Evolutionary conservation across 306 rosid genomes (phyloP).

Genomic region (Mimosa pudica): DNA sequence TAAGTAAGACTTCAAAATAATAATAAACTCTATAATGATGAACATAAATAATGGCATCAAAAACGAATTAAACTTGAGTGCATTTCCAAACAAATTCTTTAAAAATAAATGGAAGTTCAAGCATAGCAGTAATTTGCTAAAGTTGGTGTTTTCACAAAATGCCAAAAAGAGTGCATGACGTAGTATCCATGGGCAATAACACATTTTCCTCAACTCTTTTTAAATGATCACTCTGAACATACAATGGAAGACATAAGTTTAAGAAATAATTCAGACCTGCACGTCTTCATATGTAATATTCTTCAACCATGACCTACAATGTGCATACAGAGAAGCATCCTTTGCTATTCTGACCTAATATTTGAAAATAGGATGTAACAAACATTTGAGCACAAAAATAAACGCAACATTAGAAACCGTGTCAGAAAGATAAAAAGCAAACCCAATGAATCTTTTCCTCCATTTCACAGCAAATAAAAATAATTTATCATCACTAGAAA

Average conservation of each 20-base stretch:
- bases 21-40: neutral
- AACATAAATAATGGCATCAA: neutral
- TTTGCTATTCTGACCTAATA: conserved; percentile 63
- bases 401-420: neutral
- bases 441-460: conserved; percentile 8
- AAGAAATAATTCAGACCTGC: conserved; percentile 48
- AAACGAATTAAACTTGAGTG: neutral
- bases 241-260: neutral
- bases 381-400: neutral
- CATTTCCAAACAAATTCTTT: neutral
- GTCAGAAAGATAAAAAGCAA: conserved; percentile 8
- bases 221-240: neutral
- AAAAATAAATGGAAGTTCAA: neutral
- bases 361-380: conserved; percentile 21
- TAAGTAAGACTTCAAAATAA: neutral
- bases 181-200: neutral
- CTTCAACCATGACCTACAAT: conserved; percentile 71
- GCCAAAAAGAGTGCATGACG: conserved; percentile 6
- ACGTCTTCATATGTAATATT: conserved; percentile 57
- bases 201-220: neutral
- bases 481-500: neutral
- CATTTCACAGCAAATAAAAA: conserved; percentile 1
- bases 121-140: neutral
- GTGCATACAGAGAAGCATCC: conserved; percentile 65
- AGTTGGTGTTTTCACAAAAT: neutral